These are phyloP conservation scores for Cucurbita moschata DNA, from an alignment of 306 rosid genomes.

Conservation along the genomic window DNA sequence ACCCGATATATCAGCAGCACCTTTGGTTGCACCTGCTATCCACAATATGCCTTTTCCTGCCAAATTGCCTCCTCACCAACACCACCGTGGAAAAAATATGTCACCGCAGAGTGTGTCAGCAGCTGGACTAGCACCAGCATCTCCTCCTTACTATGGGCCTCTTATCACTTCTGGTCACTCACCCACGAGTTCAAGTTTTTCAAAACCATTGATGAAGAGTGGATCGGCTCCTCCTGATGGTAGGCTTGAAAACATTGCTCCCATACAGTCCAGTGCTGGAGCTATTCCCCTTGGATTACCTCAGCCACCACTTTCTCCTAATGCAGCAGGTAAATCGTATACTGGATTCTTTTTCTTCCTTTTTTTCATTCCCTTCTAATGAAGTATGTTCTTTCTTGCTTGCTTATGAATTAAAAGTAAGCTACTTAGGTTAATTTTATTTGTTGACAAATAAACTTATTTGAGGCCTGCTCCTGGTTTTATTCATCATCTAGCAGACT, in stretches of 20 bases:
- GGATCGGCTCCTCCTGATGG: constrained; percentile 37
- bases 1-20: constrained; percentile 14
- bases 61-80: constrained; percentile 15
- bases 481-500: constrained; percentile 39
- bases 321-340: constrained; percentile 42
- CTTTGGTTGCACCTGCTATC: constrained; percentile 18
- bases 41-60: constrained; percentile 33
- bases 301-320: constrained; percentile 64
- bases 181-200: constrained; percentile 38
- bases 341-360: not conserved
- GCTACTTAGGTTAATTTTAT: not conserved
- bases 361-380: not conserved
- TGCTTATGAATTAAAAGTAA: not conserved
- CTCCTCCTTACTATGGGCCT: constrained; percentile 38
- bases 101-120: constrained; percentile 20
- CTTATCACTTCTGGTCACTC: constrained; percentile 27
- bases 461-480: constrained; percentile 3
- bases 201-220: constrained; percentile 40
- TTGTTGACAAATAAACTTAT: not conserved
- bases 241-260: constrained; percentile 42
- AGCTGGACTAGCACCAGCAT: constrained; percentile 23
- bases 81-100: constrained; percentile 20
- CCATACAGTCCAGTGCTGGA: constrained; percentile 35
- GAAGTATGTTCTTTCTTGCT: not conserved
- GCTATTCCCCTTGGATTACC: constrained; percentile 47